Base-by-base conservation (phyloP, 805 yeast species). In the Hanseniaspora lachancei region DNA sequence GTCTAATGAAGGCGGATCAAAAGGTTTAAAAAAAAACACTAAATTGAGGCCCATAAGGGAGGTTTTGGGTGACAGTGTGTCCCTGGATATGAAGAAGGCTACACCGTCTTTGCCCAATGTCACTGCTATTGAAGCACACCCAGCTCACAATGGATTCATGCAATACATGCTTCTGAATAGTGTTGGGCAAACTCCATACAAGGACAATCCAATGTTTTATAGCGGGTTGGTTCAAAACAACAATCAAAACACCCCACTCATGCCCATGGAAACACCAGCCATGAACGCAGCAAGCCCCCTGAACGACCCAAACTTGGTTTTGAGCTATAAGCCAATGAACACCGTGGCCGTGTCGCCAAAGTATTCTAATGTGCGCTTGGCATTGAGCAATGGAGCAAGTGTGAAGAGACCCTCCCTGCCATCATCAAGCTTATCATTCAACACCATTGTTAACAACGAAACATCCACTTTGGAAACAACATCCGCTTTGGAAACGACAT, bases 191-290 rank as follows among this genome's bases (percentile, higher is more conserved):
- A 53, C 56, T 1, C 56, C 56, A n/a, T 53, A 18, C 40, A 53
- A 46, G 27, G 56, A 53, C 16, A 41, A 41, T 16, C 48, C 46
- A 10, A 44, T 46, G 39, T 53, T 46, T 16, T 53, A 46, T 10
- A 29, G 18, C 8, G 24, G 36, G 18, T 16, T 50, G 42, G 36
- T 23, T 1, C 16, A 35, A 2, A 34, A 41, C 18, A 41, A 21
- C 29, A 41, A 5, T 23, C 29, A 24, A 1, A 41, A 41, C 44
- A 23, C 24, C 1, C 23, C 24, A n/a, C 3, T 29, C 23, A 12
- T 34, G 29, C 7, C 20, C 7, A 32, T 46, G 16, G 49, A 46
- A n/a, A 32, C 49, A n/a, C 27, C 38, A 6, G n/a, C 18, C 13
- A 13, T 46, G 16, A 29, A 46, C 16, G 20, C 20, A 6, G 18